phyloP scores from a whole-genome alignment of 2,329 filamentous ascomycete species.

The Corynespora cassiicola region DNA sequence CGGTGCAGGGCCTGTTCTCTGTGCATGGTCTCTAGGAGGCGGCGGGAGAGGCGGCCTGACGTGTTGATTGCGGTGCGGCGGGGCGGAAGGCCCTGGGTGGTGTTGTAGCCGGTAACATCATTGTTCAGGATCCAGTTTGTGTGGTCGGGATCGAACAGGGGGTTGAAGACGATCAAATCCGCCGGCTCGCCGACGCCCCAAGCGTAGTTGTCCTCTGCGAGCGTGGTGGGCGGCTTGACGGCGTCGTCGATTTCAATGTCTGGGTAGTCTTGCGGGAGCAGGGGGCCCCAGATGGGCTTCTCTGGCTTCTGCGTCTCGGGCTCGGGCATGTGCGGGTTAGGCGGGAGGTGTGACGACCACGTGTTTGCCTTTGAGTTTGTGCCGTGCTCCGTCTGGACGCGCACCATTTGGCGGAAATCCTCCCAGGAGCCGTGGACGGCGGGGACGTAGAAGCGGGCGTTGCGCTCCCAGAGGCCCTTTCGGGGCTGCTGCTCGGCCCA shows the following conservation, averaged over 20 bases:
- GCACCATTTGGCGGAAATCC: conserved; percentile 71
- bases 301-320: conserved; percentile 48
- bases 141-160: conserved; percentile 73
- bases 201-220: conserved; percentile 60
- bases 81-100: conserved; percentile 62
- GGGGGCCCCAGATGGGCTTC: conserved; percentile 58
- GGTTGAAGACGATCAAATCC: conserved; percentile 79
- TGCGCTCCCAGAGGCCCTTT: conserved; percentile 78
- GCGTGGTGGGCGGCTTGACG: conserved; percentile 61
- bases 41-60: conserved; percentile 70
- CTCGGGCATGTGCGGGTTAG: conserved; percentile 52
- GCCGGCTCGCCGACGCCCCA: conserved; percentile 76
- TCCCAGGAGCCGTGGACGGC: conserved; percentile 73
- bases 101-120: conserved; percentile 74
- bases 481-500: conserved; percentile 75
- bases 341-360: conserved; percentile 48
- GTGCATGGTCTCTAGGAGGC: conserved; percentile 75
- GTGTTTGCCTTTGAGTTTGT: conserved; percentile 54
- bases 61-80: conserved; percentile 76
- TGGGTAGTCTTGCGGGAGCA: conserved; percentile 50
- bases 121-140: conserved; percentile 77
- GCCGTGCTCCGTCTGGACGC: conserved; percentile 64
- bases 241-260: conserved; percentile 60
- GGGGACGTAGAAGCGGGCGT: conserved; percentile 78
- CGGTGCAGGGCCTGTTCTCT: conserved; percentile 72